These are phyloP conservation scores for Haberlea rhodopensis DNA, from an alignment of 257 asterid species.

Conservation along the genomic window DNA sequence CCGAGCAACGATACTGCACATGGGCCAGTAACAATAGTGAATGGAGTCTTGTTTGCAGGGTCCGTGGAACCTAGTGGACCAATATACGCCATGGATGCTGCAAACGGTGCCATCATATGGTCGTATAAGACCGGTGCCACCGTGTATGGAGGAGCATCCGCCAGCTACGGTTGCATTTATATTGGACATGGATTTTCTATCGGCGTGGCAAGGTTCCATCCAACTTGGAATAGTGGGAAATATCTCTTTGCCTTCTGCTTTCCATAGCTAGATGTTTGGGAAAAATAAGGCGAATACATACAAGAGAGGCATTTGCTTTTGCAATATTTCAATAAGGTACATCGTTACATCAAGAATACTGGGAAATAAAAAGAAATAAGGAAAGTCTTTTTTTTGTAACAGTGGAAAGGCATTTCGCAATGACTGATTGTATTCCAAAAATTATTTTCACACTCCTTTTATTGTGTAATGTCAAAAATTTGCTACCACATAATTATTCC, in stretches of 20 bases:
- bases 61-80: constrained; percentile 64
- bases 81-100: constrained; percentile 68
- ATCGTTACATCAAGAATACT: too few relatives aligned
- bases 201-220: constrained; percentile 57
- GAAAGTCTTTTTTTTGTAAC: too few relatives aligned
- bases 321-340: background rate
- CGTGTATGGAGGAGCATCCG: constrained; percentile 72
- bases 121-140: constrained; percentile 57
- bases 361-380: too few relatives aligned
- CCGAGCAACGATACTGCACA: constrained; percentile 67
- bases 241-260: constrained; percentile 67
- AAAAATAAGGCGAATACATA: too few relatives aligned
- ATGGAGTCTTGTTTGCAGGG: constrained; percentile 68
- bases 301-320: background rate
- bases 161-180: constrained; percentile 66
- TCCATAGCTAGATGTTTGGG: constrained; percentile 10
- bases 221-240: constrained; percentile 69
- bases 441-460: too few relatives aligned
- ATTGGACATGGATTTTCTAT: constrained; percentile 68
- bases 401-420: too few relatives aligned
- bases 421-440: too few relatives aligned
- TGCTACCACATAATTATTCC: too few relatives aligned
- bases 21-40: constrained; percentile 63
- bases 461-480: too few relatives aligned
- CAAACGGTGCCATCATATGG: constrained; percentile 58